Evolutionary conservation across 352 stramenopile species (phyloP).

Genomic region (Proteromonas lacertae): DNA sequence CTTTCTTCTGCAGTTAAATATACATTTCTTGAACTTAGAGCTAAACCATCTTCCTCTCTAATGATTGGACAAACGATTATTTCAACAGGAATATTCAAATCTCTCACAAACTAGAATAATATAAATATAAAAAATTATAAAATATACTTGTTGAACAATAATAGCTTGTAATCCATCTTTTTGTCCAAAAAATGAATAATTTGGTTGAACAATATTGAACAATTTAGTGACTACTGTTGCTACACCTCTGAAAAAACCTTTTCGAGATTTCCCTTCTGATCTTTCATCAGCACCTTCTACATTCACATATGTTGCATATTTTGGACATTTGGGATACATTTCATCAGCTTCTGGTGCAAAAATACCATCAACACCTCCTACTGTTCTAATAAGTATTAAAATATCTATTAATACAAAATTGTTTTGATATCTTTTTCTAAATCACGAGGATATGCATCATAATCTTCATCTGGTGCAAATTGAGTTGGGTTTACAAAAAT

Average conservation of each 20-base stretch:
- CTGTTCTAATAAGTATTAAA: too few species aligned
- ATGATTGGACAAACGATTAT: slow-evolving; percentile 55
- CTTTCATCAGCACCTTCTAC: slow-evolving; percentile 67
- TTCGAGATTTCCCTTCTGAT: slow-evolving; percentile 47
- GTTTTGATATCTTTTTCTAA: slow-evolving; percentile 58
- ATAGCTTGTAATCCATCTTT: slow-evolving; percentile 92
- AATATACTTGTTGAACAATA: slow-evolving; percentile 29
- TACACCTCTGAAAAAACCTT: slow-evolving; percentile 88
- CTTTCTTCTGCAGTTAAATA: slow-evolving; percentile 65
- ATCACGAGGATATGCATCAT: slow-evolving; percentile 81
- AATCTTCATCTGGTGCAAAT: slow-evolving; percentile 86
- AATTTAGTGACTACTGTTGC: slow-evolving; percentile 93
- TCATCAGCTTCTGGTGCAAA: slow-evolving; percentile 32
- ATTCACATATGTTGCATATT: slow-evolving; percentile 48
- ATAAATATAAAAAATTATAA: slow-evolving; percentile 1
- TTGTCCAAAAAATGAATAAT: slow-evolving; percentile 85
- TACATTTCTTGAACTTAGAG: slow-evolving; percentile 83
- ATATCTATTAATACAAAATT: too few species aligned
- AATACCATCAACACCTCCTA: slow-evolving; percentile 51
- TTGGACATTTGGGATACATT: slow-evolving; percentile 31
- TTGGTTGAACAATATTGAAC: slow-evolving; percentile 87
- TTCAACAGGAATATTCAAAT: slow-evolving; percentile 72
- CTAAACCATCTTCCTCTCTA: slow-evolving; percentile 69
- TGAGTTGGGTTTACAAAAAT: slow-evolving; percentile 98
- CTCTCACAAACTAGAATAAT: slow-evolving; percentile 45